These are phyloP conservation scores for Solanum lycopersicoides DNA, from an alignment of 257 asterid genomes.

Conservation along the genomic window DNA sequence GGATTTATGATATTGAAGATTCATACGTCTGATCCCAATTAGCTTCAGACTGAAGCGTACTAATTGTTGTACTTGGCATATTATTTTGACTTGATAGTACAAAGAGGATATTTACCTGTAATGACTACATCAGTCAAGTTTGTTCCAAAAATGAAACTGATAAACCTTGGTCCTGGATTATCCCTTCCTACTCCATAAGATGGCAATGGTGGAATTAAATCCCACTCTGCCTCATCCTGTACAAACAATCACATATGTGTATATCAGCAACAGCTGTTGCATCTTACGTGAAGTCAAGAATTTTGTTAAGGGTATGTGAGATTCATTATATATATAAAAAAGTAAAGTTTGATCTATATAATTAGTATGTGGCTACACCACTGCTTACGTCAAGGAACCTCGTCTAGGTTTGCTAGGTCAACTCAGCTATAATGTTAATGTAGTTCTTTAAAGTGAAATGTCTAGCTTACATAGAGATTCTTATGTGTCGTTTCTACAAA, in stretches of 20 bases:
- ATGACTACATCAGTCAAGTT: constrained; percentile 60
- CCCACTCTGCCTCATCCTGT: constrained; percentile 40
- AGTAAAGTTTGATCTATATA: not conserved
- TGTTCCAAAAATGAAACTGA: constrained; percentile 52
- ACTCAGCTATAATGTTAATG: not conserved
- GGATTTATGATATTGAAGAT: not conserved
- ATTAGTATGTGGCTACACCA: not conserved
- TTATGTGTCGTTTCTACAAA: not conserved
- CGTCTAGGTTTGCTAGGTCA: not conserved
- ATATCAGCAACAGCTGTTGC: not conserved
- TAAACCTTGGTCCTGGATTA: constrained; percentile 34
- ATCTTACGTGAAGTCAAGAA: not conserved
- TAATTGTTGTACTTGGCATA: not conserved
- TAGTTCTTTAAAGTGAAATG: not conserved
- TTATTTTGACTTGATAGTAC: not conserved
- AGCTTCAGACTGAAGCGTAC: not conserved
- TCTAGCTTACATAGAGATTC: not conserved
- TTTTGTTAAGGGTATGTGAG: not conserved
- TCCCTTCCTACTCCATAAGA: constrained; percentile 71
- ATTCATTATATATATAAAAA: not conserved
- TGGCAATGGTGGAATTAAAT: constrained; percentile 62
- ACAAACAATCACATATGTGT: not conserved
- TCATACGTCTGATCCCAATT: not conserved
- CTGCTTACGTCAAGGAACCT: not conserved
- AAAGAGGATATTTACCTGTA: constrained; percentile 35